phyloP scores from a whole-genome alignment of 495 filamentous ascomycete genomes.

The Cenococcum geophilum region DNA sequence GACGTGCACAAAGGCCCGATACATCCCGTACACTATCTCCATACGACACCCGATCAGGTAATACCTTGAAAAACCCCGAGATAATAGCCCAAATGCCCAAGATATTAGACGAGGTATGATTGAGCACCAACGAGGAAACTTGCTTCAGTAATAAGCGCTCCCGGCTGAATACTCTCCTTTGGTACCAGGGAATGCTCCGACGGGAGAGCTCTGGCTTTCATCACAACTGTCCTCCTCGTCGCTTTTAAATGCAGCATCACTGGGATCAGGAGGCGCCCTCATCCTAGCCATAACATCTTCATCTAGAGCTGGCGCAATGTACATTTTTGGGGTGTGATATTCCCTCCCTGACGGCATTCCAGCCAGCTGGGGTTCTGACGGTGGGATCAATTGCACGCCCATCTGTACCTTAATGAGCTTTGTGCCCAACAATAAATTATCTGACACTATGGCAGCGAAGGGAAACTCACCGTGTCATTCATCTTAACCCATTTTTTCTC shows the following conservation, averaged over 20 bases:
- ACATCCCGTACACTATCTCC: background rate
- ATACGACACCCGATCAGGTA: background rate
- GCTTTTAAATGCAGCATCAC: conserved; percentile 29
- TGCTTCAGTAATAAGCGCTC: conserved; percentile 22
- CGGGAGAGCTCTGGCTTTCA: conserved; percentile 36
- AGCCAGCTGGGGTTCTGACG: conserved; percentile 59
- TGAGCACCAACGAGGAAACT: background rate
- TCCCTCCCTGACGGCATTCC: conserved; percentile 84
- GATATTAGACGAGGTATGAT: no score
- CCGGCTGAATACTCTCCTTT: conserved; percentile 34
- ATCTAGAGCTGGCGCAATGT: conserved; percentile 32
- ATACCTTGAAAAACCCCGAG: background rate
- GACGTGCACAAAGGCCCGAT: background rate
- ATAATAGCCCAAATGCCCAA: no score
- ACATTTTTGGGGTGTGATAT: conserved; percentile 53
- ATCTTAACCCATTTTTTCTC: conserved; percentile 84
- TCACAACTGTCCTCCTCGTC: conserved; percentile 36
- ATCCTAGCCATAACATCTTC: conserved; percentile 33
- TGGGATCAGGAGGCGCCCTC: conserved; percentile 38
- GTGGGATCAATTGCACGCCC: conserved; percentile 70
- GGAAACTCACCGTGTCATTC: conserved; percentile 75
- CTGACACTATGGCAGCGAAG: no score
- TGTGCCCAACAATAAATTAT: background rate
- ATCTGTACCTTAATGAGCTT: conserved; percentile 49
- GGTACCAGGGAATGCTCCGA: conserved; percentile 42